Conservation (phyloP, 2,329 filamentous ascomycete species). For the Trichoderma sp. region DNA sequence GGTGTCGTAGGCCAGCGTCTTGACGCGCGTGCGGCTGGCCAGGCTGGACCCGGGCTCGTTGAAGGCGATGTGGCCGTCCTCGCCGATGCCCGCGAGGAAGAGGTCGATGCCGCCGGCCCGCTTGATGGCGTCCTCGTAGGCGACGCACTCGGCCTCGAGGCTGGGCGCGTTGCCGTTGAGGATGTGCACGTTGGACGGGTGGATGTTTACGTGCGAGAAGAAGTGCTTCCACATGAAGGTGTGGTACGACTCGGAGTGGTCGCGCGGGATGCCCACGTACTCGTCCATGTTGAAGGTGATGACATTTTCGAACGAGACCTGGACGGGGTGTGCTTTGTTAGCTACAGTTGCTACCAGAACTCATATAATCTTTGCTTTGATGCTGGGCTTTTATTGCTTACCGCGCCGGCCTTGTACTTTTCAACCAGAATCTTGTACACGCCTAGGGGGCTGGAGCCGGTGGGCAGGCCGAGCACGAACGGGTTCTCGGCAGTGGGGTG, state of each 20-base stretch:
- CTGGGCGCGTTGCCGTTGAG: slow-evolving; percentile 78
- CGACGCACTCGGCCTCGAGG: slow-evolving; percentile 73
- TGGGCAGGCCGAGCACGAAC: slow-evolving; percentile 82
- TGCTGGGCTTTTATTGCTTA: slow-evolving; percentile 36
- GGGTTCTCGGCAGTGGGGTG: slow-evolving; percentile 70
- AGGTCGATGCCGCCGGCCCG: slow-evolving; percentile 77
- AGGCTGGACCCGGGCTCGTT: slow-evolving; percentile 85
- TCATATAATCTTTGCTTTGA: background rate
- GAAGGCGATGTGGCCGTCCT: slow-evolving; percentile 87
- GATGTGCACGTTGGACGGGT: slow-evolving; percentile 81
- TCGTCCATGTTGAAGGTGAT: slow-evolving; percentile 95
- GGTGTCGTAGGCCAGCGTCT: slow-evolving; percentile 85
- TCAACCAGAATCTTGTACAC: slow-evolving; percentile 77
- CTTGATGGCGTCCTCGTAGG: slow-evolving; percentile 78
- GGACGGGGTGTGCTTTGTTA: no score
- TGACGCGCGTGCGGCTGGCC: slow-evolving; percentile 76
- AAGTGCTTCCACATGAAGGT: slow-evolving; percentile 93
- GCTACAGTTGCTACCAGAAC: no score
- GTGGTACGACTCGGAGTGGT: slow-evolving; percentile 85
- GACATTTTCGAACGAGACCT: slow-evolving; percentile 85
- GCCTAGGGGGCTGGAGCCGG: slow-evolving; percentile 76
- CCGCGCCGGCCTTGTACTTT: slow-evolving; percentile 67
- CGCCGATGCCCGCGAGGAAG: slow-evolving; percentile 82
- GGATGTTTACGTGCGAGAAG: slow-evolving; percentile 82
- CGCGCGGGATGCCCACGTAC: slow-evolving; percentile 80